Conservation (phyloP, 768 basidiomycete species). For the Termitomyces sp. region DNA sequence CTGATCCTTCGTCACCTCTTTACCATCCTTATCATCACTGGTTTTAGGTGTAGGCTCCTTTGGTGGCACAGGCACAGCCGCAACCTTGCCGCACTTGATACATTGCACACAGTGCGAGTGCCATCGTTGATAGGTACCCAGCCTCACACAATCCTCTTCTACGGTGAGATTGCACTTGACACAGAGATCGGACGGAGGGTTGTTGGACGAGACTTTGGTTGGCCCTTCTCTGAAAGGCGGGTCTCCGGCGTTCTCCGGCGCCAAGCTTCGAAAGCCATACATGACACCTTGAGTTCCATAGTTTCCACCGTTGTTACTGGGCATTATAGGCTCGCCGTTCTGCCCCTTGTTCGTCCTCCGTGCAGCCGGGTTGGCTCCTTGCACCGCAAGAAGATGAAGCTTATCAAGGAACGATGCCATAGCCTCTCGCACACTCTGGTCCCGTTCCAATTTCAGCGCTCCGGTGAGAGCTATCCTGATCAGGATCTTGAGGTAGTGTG, state of each 20-base stretch:
- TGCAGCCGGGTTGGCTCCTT: slow-evolving; percentile 77
- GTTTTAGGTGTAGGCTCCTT: slow-evolving; percentile 55
- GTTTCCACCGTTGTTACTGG: slow-evolving; percentile 45
- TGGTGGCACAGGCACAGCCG: slow-evolving; percentile 51
- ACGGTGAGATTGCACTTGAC: slow-evolving; percentile 86
- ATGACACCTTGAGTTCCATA: slow-evolving; percentile 82
- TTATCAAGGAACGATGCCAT: slow-evolving; percentile 91
- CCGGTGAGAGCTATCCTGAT: slow-evolving; percentile 97
- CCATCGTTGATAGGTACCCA: slow-evolving; percentile 97
- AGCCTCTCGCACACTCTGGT: slow-evolving; percentile 77
- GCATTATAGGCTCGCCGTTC: slow-evolving; percentile 57
- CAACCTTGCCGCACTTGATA: slow-evolving; percentile 69
- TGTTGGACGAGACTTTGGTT: slow-evolving; percentile 53
- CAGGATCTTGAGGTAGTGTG: slow-evolving; percentile 98
- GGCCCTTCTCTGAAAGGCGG: slow-evolving; percentile 64
- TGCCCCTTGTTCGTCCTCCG: slow-evolving; percentile 72
- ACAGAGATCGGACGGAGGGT: slow-evolving; percentile 88
- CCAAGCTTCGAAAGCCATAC: slow-evolving; percentile 90
- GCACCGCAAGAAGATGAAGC: slow-evolving; percentile 85
- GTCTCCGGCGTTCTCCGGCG: slow-evolving; percentile 88
- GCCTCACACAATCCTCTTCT: slow-evolving; percentile 94
- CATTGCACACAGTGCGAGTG: slow-evolving; percentile 95
- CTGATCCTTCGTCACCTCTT: slow-evolving; percentile 33
- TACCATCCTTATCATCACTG: slow-evolving; percentile 45
- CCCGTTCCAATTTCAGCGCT: slow-evolving; percentile 91